Percentiles rank a stretch among this genome's conserved stretches.
Evolutionary conservation across 2,329 filamentous ascomycete genomes (phyloP).

Genomic region (Nemania sp.): DNA sequence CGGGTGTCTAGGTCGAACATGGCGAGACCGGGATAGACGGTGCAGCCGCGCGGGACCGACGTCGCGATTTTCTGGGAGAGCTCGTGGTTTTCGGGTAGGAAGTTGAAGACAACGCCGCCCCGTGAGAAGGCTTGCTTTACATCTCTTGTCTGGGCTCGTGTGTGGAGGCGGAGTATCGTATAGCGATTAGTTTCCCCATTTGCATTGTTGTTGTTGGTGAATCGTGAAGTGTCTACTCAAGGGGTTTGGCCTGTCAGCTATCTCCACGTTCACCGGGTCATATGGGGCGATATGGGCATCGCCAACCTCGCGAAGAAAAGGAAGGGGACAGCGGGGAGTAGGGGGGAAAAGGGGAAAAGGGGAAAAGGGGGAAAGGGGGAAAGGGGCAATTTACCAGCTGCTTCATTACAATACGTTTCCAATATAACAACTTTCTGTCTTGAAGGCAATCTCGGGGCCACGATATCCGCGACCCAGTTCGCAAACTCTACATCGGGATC

Average conservation of each 20-base stretch:
- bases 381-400: constrained; percentile 17
- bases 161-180: constrained; percentile 45
- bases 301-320: no score
- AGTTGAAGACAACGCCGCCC: constrained; percentile 50
- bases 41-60: constrained; percentile 45
- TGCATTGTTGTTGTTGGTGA: constrained; percentile 44
- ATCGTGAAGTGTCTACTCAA: constrained; percentile 32
- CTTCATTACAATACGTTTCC: constrained; percentile 17
- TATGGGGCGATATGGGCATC: background rate
- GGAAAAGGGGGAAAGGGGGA: background rate
- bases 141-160: constrained; percentile 44
- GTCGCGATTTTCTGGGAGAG: constrained; percentile 47
- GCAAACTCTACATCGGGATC: constrained; percentile 51
- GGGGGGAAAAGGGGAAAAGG: background rate
- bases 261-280: background rate
- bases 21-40: constrained; percentile 42
- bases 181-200: constrained; percentile 1
- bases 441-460: background rate
- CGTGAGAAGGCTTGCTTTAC: constrained; percentile 48
- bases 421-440: constrained; percentile 21
- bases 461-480: constrained; percentile 45
- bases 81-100: constrained; percentile 46
- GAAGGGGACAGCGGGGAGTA: no score
- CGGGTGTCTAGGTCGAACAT: constrained; percentile 26
- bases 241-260: background rate